phyloP scores from a whole-genome alignment of 768 basidiomycete genomes.

The Suillus cothurnatus region DNA sequence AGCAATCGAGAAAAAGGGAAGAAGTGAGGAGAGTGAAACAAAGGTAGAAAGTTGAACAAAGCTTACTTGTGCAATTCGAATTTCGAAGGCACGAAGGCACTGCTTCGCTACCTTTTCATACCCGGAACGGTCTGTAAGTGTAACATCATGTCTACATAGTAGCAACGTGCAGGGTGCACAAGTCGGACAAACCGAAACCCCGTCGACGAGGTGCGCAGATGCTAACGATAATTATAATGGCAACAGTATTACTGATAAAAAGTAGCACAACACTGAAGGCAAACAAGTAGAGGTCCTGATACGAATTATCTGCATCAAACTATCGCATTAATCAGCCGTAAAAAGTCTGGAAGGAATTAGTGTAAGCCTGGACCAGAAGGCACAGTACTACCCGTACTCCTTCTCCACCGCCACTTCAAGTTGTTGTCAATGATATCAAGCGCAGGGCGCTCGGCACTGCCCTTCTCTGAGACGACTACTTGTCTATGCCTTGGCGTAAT shows the following conservation, averaged over 20 bases:
- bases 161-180: not conserved
- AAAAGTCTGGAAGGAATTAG: not conserved
- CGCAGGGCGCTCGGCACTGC: conserved; percentile 21
- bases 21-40: conserved; percentile 11
- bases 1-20: not conserved
- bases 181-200: not conserved
- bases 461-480: not conserved
- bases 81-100: not conserved
- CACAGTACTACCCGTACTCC: conserved; percentile 25
- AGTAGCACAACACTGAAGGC: not conserved
- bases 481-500: not conserved
- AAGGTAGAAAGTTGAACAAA: conserved; percentile 45
- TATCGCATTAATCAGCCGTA: too few species aligned
- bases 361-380: conserved; percentile 46
- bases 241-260: not conserved
- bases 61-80: not conserved
- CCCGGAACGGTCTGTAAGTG: not conserved
- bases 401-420: conserved; percentile 17
- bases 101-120: not conserved
- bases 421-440: conserved; percentile 11
- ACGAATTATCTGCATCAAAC: not conserved
- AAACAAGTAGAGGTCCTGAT: not conserved
- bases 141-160: not conserved
- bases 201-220: not conserved
- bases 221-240: not conserved